Base-by-base conservation (phyloP, 176 grass and related monocot genomes). In the Poa annua region DNA sequence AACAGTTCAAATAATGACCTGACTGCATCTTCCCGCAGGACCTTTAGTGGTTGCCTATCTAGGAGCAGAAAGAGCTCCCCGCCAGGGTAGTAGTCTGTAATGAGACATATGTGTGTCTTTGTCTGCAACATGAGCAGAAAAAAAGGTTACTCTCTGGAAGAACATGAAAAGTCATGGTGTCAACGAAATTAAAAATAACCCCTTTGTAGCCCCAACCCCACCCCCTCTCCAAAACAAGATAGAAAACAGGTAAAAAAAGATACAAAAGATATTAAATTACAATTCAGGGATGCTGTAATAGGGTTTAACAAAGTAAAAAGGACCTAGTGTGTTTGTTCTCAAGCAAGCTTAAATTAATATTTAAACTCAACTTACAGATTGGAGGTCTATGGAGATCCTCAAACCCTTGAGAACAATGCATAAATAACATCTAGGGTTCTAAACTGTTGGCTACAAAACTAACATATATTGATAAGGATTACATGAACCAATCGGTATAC, bases 41-140 rank as follows among this genome's bases (percentile, higher is more conserved):
- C 85, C 85, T 98, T 98, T 17, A 55, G 45, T 47, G 96, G 96
- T 85, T 98, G 96, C 63, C 85, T 90, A 65, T 98, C 96, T 76
- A 98, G 79, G 24, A 98, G 78, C 78, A 88, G 32, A 89, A 98
- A 98, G 65, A 98, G 90, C 83, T 95, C 96, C 80, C 96, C 92
- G 5, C 96, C 96, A 78, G 84, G 87, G 84, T 50, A 98, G 80
- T 91, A 95, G 77, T 98, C 85, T 16, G 90, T 95, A 88, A 98
- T 93, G 54, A 98, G 85, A 82, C 92, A 98, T 67, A 98, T 85
- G 80, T 98, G 96, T 25, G 92, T 95, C 42, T 95, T 95, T 39
- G 92, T 95, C 90, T 98, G 84, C 77, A 89, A 83, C 16, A 90
- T 72, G 20, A 75, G 22, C 35, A 77, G 73, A 80, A 66, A 45